phyloP scores from a whole-genome alignment of 257 asterid genomes.

The Capsicum rhomboideum region DNA sequence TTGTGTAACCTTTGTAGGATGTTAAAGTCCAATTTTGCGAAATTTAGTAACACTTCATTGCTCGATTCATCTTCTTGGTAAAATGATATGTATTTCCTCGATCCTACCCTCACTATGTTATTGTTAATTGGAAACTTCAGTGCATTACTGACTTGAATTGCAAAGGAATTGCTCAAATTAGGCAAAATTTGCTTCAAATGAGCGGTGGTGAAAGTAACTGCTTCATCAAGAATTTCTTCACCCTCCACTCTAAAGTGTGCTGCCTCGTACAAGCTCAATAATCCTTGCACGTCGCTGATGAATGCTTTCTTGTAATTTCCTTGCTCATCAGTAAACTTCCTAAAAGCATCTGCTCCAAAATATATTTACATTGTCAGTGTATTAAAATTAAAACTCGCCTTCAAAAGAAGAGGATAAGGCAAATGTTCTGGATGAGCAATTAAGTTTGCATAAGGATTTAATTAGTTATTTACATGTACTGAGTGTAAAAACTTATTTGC shows the following conservation, averaged over 20 bases:
- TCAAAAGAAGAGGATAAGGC: too few species aligned
- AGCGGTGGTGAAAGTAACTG: constrained; percentile 12
- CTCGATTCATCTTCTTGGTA: neutral
- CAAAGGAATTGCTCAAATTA: neutral
- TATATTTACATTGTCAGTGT: neutral
- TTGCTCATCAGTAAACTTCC: constrained; percentile 9
- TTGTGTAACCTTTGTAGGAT: constrained; percentile 11
- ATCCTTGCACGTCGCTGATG: neutral
- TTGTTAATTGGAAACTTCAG: constrained; percentile 11
- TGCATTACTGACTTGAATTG: constrained; percentile 3
- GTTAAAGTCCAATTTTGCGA: constrained; percentile 31
- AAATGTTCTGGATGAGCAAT: neutral
- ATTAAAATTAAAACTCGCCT: neutral
- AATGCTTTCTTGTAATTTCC: constrained; percentile 7
- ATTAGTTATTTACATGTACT: too few species aligned
- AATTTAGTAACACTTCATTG: neutral
- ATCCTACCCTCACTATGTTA: constrained; percentile 14
- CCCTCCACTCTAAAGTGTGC: constrained; percentile 8
- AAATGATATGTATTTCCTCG: constrained; percentile 1
- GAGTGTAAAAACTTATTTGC: neutral
- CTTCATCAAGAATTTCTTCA: constrained; percentile 7
- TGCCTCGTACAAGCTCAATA: constrained; percentile 33
- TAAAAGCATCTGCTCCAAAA: constrained; percentile 12
- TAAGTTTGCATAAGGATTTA: neutral
- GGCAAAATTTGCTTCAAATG: constrained; percentile 2